These are phyloP conservation scores for Sophora flavescens DNA, from an alignment of 306 rosid genomes.

Conservation along the genomic window DNA sequence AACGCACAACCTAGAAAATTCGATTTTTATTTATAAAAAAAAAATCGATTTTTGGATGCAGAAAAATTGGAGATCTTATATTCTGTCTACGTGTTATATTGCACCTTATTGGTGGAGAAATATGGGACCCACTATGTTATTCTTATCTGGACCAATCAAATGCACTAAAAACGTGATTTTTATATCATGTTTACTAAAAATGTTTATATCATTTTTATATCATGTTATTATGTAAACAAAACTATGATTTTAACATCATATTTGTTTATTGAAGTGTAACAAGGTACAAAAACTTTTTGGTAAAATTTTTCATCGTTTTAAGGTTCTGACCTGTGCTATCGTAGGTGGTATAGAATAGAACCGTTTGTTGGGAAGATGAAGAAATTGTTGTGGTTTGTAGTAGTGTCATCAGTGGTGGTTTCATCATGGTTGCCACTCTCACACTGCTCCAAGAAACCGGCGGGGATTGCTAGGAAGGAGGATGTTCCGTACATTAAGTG, in stretches of 20 bases:
- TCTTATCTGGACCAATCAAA: conserved; percentile 56
- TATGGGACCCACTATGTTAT: conserved; percentile 25
- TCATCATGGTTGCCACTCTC: conserved; percentile 64
- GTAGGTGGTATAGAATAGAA: background rate
- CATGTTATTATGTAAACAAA: background rate
- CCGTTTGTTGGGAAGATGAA: conserved; percentile 55
- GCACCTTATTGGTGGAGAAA: conserved; percentile 60
- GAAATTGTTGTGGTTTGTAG: conserved; percentile 44
- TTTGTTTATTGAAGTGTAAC: background rate
- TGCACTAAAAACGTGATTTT: conserved; percentile 40
- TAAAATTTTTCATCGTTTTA: background rate
- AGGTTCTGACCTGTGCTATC: conserved; percentile 14
- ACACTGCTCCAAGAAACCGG: conserved; percentile 71
- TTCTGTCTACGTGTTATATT: conserved; percentile 57
- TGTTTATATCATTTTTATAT: conserved; percentile 19
- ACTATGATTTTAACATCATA: background rate
- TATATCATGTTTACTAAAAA: too few species aligned
- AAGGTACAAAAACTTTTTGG: background rate
- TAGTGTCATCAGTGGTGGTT: conserved; percentile 54
- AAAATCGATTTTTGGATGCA: background rate
- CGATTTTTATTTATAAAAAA: background rate
- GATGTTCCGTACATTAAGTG: conserved; percentile 86
- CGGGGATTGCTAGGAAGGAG: conserved; percentile 73
- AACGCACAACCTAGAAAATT: background rate
- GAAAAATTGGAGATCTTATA: background rate